phyloP scores from a whole-genome alignment of 2,329 filamentous ascomycete species.

The Pyrenophora graminea region DNA sequence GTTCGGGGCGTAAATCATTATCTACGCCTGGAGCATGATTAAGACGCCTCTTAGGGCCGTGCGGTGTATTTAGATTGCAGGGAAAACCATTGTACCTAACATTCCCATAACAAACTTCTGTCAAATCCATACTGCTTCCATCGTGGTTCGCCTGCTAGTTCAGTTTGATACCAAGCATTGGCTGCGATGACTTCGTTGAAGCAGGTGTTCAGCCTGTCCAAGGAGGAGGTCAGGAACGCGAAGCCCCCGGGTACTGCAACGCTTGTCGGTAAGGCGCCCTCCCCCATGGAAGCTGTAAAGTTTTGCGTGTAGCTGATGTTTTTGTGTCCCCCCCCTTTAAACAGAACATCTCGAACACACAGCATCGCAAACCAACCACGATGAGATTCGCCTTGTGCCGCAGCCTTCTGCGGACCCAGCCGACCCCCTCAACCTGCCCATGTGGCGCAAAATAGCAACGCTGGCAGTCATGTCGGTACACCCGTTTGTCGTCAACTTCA shows the following conservation, averaged over 20 bases:
- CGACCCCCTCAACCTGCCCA: slow-evolving; percentile 49
- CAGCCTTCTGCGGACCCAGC: slow-evolving; percentile 46
- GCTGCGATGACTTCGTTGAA: slow-evolving; percentile 40
- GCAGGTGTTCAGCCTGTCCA: slow-evolving; percentile 46
- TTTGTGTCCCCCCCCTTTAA: background rate
- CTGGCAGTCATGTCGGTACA: slow-evolving; percentile 46
- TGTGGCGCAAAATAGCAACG: slow-evolving; percentile 44
- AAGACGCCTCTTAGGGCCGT: too few species aligned
- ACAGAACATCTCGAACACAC: slow-evolving; percentile 37
- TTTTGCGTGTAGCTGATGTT: background rate
- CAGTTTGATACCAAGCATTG: background rate
- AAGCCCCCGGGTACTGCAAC: slow-evolving; percentile 48
- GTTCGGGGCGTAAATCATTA: too few species aligned
- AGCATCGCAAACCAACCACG: slow-evolving; percentile 37
- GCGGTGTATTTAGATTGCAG: too few species aligned
- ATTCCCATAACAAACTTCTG: too few species aligned
- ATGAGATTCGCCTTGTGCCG: slow-evolving; percentile 47
- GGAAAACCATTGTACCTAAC: too few species aligned
- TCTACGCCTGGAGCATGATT: too few species aligned
- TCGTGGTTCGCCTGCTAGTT: too few species aligned
- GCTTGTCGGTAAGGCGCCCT: slow-evolving; percentile 42
- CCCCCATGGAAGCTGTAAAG: background rate
- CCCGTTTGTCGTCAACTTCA: slow-evolving; percentile 46
- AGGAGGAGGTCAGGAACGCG: slow-evolving; percentile 45
- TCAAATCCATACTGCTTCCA: too few species aligned